phyloP scores from a whole-genome alignment of 1,284 basidiomycete genomes.

The Pseudozyma tsukubaensis region DNA sequence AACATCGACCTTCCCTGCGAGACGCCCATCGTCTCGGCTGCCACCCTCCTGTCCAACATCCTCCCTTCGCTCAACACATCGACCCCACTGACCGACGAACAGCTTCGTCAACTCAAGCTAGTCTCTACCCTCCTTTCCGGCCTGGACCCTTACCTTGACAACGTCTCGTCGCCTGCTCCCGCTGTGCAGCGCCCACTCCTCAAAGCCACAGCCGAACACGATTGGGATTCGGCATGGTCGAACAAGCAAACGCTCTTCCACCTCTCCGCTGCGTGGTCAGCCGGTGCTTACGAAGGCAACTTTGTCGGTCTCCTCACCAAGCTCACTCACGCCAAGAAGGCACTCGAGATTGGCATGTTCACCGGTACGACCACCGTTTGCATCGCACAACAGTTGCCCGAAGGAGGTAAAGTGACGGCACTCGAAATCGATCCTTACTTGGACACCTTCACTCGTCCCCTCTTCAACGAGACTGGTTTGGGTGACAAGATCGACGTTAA shows the following conservation, averaged over 20 bases:
- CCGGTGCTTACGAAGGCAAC: constrained; percentile 56
- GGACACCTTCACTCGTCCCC: constrained; percentile 57
- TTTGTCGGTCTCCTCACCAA: constrained; percentile 53
- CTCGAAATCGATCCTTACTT: constrained; percentile 68
- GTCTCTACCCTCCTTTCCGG: constrained; percentile 36
- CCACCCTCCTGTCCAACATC: constrained; percentile 32
- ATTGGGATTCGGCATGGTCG: constrained; percentile 48
- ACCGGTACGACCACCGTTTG: constrained; percentile 60
- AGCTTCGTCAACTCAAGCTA: constrained; percentile 35
- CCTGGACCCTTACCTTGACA: constrained; percentile 54
- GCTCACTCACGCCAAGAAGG: constrained; percentile 43
- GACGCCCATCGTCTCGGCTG: constrained; percentile 45
- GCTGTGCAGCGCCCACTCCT: constrained; percentile 31
- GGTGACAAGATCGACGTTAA: constrained; percentile 60
- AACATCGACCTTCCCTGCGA: constrained; percentile 42
- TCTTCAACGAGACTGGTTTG: constrained; percentile 60
- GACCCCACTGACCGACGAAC: constrained; percentile 2
- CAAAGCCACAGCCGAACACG: constrained; percentile 51
- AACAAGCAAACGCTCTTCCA: constrained; percentile 38
- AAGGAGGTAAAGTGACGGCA: constrained; percentile 56
- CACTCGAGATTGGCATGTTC: constrained; percentile 62
- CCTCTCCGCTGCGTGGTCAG: constrained; percentile 44
- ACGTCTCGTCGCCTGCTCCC: constrained; percentile 37
- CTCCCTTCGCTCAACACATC: constrained; percentile 31
- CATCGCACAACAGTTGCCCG: constrained; percentile 46